Evolutionary conservation across 2,329 filamentous ascomycete genomes (phyloP), one percentile per base, ranked within the genome.

Genomic region (Malbranchea zuffiana): DNA sequence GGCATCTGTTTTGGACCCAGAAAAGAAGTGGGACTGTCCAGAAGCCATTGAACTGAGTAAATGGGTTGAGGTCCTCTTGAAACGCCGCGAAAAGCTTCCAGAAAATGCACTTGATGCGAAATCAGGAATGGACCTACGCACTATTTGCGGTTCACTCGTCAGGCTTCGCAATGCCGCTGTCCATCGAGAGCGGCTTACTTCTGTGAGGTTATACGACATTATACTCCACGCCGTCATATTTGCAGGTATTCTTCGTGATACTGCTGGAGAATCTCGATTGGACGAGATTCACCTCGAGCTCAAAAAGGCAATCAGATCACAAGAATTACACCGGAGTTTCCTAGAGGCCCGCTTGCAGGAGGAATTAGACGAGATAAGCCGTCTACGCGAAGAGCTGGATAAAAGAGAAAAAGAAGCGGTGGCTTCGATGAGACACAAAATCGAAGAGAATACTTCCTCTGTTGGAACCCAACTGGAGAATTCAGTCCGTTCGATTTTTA

Each of bases 21-120:
- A 52, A 10, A 41, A 49, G 11, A 43, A 42, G 18, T 57, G 47
- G 52, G 46, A 54, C 27, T 63, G 57, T 37, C 45, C 60, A 12
- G 49, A 52, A 10, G 55, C 60, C 1, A 48, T 55, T 3, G 60
- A 63, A 46, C 44, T 63, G 19, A 62, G 51, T n/a, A 47, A 49
- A 30, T 62, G 59, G 57, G 50, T 50, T 2, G 45, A 26, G 3
- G 29, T 50, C 6, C 34, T 61, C 15, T 37, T 42, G 4, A 48
- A 47, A 32, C 39, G 42, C 18, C 43, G 42, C 6, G 42, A 40
- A 4, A 48, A 50, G 25, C 40, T 57, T 17, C 51, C 53, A 6
- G 25, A 38, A 2, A 34, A 47, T 26, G 49, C 50, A 6, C 44
- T 51, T n/a, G 40, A 47, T 6, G 31, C 46, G 12, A 38, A 12